Evolutionary conservation across 108 stramenopile genomes (phyloP), one percentile per base, ranked within the genome.

Genomic region (Skeletonema menzelii): DNA sequence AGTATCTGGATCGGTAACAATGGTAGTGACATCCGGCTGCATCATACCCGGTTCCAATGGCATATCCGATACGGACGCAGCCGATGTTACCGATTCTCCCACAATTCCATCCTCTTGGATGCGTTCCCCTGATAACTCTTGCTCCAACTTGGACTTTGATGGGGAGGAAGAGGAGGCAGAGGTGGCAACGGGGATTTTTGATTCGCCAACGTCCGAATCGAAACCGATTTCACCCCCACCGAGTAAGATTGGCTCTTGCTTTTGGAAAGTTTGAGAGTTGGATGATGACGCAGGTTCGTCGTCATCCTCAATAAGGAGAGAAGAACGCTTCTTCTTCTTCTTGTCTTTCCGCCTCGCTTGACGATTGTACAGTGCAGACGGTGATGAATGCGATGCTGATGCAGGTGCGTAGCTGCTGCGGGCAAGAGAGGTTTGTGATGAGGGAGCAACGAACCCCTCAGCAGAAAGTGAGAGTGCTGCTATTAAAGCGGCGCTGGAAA

Each of bases 1-100:
- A 14, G 91, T 92, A 67, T 90, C 93, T 63, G 91, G 89, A 62
- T 95, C 93, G 24, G 89, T 83, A 35, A 90, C 71, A 62, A 91
- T 65, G 14, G 86, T 87, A 26, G 88, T 88, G 1, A 93, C 80
- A 24, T 85, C 84, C 11, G 92, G 92, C 38, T 89, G 87, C 28
- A 63, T 19, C 44, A 82, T 66, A 5, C 87, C 87, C n/a, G 76
- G 80, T 34, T 69, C 75, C 55, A 73, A 49, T 20, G 62, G 70
- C 56, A 74, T 84, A 46, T 77, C 76, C 14, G 73, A 76, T 12
- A 68, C 65, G 13, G 70, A 74, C 15, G 86, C 85, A 20, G 72
- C 74, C 11, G 73, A 40, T 2, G 58, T 65, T 22, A 76, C 82
- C 17, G 69, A 70, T 63, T 77, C 76, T 12, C 76, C 76, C 4